These are phyloP conservation scores for Aspergillus bridgeri DNA, from an alignment of 495 filamentous ascomycete genomes.

Conservation along the genomic window DNA sequence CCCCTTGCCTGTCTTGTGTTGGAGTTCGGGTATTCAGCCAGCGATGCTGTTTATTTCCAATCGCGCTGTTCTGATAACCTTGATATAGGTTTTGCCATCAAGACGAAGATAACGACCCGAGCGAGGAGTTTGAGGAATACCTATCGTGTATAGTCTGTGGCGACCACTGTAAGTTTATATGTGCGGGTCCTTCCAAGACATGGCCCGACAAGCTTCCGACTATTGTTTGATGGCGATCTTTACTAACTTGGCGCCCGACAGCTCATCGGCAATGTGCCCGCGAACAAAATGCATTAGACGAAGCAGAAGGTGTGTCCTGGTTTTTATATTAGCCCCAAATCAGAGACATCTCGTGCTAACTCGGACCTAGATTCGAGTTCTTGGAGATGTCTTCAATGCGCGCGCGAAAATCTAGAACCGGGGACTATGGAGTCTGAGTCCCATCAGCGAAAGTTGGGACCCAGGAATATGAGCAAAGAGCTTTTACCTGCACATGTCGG, in stretches of 20 bases:
- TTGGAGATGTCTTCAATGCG: constrained; percentile 82
- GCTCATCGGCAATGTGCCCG: constrained; percentile 94
- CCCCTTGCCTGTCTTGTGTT: constrained; percentile 15
- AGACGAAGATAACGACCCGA: constrained; percentile 83
- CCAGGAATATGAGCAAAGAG: constrained; percentile 63
- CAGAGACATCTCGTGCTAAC: constrained; percentile 19
- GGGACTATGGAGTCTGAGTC: constrained; percentile 39
- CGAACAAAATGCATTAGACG: constrained; percentile 65
- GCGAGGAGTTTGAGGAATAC: constrained; percentile 83
- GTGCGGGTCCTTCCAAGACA: constrained; percentile 23
- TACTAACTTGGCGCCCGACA: constrained; percentile 36
- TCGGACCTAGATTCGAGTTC: constrained; percentile 36
- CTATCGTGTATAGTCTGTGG: constrained; percentile 77
- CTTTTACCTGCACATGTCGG: constrained; percentile 71
- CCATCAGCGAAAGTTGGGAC: constrained; percentile 39
- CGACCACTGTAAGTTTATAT: constrained; percentile 74
- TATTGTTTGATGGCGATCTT: constrained; percentile 24
- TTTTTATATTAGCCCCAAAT: neutral
- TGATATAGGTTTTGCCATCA: constrained; percentile 66
- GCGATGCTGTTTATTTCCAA: neutral
- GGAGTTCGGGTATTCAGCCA: neutral
- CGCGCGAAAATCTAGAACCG: constrained; percentile 60
- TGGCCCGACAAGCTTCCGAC: constrained; percentile 23
- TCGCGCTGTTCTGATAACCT: constrained; percentile 19
- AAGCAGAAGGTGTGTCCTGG: constrained; percentile 59